Conservation (phyloP, 2,329 filamentous ascomycete species). For the Colletotrichum sp. region DNA sequence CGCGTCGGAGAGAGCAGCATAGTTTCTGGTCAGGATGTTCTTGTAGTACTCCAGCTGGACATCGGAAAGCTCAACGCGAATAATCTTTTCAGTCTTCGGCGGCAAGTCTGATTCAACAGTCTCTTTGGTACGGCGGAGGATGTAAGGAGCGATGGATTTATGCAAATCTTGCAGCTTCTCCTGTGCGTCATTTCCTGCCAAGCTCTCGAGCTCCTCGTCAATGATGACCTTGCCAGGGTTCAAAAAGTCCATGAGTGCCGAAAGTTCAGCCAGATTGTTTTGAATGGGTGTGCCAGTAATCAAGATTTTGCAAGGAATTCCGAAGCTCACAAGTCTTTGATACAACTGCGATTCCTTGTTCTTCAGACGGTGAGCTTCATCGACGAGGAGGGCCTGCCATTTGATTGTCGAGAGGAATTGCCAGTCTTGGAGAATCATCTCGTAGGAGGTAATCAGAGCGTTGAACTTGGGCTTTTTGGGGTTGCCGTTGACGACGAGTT, state of each 20-base stretch:
- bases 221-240: constrained; percentile 94
- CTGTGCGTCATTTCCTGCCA: constrained; percentile 81
- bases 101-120: constrained; percentile 97
- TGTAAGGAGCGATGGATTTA: constrained; percentile 87
- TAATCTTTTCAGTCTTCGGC: constrained; percentile 98
- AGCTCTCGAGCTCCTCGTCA: constrained; percentile 85
- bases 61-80: constrained; percentile 95
- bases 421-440: constrained; percentile 89
- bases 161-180: constrained; percentile 88
- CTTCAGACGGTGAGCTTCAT: constrained; percentile 96
- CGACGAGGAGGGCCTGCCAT: constrained; percentile 96
- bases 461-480: constrained; percentile 93
- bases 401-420: constrained; percentile 88
- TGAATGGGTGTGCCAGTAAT: constrained; percentile 98
- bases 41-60: constrained; percentile 98
- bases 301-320: constrained; percentile 84
- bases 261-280: constrained; percentile 92
- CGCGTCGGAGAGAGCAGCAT: constrained; percentile 90
- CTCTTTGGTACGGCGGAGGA: constrained; percentile 94
- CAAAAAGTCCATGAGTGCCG: constrained; percentile 92
- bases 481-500: constrained; percentile 86
- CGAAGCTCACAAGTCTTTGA: constrained; percentile 82
- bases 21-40: constrained; percentile 96
- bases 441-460: constrained; percentile 96
- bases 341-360: constrained; percentile 96